phyloP scores from a whole-genome alignment of 352 stramenopile genomes.

The Pythium pyrilobum region DNA sequence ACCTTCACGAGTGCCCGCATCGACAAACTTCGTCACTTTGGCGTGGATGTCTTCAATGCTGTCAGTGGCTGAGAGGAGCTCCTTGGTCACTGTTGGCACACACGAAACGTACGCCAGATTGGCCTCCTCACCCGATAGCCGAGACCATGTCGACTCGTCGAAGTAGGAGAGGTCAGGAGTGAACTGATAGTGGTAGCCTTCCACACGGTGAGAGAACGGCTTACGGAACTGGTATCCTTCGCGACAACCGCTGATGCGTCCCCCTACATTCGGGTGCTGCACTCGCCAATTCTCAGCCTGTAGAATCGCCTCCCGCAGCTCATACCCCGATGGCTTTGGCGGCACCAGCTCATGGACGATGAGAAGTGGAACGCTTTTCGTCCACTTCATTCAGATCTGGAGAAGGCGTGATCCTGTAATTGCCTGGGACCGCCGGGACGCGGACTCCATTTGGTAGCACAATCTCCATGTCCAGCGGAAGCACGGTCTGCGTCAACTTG shows the following conservation, averaged over 20 bases:
- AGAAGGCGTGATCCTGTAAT: conserved; percentile 6
- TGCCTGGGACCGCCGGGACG: conserved; percentile 7
- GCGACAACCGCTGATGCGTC: not conserved
- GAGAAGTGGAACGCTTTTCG: conserved; percentile 18
- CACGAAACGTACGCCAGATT: conserved; percentile 3
- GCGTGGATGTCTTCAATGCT: conserved; percentile 14
- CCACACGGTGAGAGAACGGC: not conserved
- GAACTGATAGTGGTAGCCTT: conserved; percentile 3
- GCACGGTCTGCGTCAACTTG: too few species aligned
- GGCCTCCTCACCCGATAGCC: not conserved
- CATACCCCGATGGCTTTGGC: not conserved
- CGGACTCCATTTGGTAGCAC: conserved; percentile 4
- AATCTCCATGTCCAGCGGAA: conserved; percentile 6
- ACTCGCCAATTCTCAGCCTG: conserved; percentile 2
- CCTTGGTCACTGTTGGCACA: conserved; percentile 12
- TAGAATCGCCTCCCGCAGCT: not conserved
- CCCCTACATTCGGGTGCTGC: not conserved
- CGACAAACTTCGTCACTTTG: conserved; percentile 20
- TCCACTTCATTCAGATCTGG: conserved; percentile 24
- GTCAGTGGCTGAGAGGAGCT: conserved; percentile 17
- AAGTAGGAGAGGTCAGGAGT: conserved; percentile 17
- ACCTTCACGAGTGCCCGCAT: conserved; percentile 23
- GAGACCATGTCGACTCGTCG: conserved; percentile 8
- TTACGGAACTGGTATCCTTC: conserved; percentile 9
- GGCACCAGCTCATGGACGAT: conserved; percentile 8